Conservation (phyloP, 768 basidiomycete species). For the Trametes villosa region DNA sequence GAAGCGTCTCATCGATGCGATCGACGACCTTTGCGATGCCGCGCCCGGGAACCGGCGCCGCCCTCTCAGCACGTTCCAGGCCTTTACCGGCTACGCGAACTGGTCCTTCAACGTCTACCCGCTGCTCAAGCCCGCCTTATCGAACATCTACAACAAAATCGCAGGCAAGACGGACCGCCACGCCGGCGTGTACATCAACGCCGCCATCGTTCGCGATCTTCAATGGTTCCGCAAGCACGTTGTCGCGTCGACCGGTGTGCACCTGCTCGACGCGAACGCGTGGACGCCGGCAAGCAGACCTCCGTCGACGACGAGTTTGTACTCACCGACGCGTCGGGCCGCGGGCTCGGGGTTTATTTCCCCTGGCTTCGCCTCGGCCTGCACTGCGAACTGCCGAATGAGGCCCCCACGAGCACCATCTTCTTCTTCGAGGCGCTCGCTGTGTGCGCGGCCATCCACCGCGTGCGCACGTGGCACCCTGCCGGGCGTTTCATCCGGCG, state of each 20-base stretch:
- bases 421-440: too few relatives aligned
- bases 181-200: conserved; percentile 35
- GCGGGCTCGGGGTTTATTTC: conserved; percentile 29
- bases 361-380: conserved; percentile 11
- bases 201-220: conserved; percentile 32
- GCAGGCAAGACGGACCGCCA: conserved; percentile 22
- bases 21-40: background rate
- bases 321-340: conserved; percentile 27
- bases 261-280: background rate
- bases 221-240: conserved; percentile 36
- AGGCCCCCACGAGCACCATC: background rate
- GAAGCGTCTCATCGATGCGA: background rate
- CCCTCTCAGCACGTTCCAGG: conserved; percentile 35
- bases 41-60: background rate
- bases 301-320: conserved; percentile 13
- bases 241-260: background rate
- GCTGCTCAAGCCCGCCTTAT: conserved; percentile 37
- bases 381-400: background rate
- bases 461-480: background rate
- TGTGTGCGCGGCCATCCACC: conserved; percentile 1
- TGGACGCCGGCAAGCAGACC: background rate
- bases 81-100: conserved; percentile 42
- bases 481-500: background rate
- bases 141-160: conserved; percentile 37
- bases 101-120: too few relatives aligned